Evolutionary conservation across 306 rosid genomes (phyloP), one percentile per base, ranked within the genome.

Genomic region (Prunus armeniaca): DNA sequence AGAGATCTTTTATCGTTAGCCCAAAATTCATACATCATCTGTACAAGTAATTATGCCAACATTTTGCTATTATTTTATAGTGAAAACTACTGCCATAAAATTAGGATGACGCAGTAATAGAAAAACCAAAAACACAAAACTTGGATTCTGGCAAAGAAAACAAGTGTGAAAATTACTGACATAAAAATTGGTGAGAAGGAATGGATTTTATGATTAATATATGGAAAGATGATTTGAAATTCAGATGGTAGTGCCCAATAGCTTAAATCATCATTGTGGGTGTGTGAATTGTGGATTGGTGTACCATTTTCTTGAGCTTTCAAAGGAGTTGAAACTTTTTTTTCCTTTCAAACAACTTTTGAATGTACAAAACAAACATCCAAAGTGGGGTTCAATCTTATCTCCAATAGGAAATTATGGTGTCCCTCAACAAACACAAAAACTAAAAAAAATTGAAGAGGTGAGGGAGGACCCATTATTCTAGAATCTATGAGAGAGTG

Each of bases 311-410:
- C 69, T 77, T 24, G 75, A 55, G 71, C 45, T 60, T 60, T 56
- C 22, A 9, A 52, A 71, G 66, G 47, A 22, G 51, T 28, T 12
- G 70, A 63, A 69, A 17, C 71, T 47, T 27, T 38, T 46, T 34
- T 27, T 46, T 38, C 61, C 50, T 34, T 41, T 27, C 32, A 54
- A 68, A 51, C 46, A 71, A 51, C 58, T 49, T 73, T 62, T 68
- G 74, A 50, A 24, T 56, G 78, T 76, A 71, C 56, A 58, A 76
- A 62, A 70, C 80, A 80, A 38, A 72, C 75, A 76, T 30, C 75
- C 67, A 52, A 66, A 76, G 84, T 83, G 87, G 87, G 87, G 78
- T 79, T 83, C 78, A 69, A 72, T 80, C 82, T 80, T 66, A 71
- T 83, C 82, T 76, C 78, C 84, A 76, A 72, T 69, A 7, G 27